A percentile compares a stretch with the other conserved stretches of the same genome.
Conservation (phyloP, 352 stramenopile genomes). For the Blastocystis sp. region DNA sequence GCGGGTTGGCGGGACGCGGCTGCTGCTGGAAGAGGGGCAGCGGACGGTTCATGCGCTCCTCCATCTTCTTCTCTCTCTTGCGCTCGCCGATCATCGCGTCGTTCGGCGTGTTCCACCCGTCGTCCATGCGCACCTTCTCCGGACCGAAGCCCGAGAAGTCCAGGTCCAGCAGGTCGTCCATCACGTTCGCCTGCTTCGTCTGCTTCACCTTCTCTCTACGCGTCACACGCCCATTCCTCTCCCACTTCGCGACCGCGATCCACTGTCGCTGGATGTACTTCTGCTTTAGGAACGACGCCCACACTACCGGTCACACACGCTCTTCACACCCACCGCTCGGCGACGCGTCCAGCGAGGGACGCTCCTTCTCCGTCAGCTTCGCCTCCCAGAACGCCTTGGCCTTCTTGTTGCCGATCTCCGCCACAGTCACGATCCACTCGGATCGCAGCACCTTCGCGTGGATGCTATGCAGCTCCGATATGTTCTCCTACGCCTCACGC, state of each 20-base stretch:
- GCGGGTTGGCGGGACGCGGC: background rate
- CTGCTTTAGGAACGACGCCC: conserved; percentile 46
- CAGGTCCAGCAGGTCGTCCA: conserved; percentile 65
- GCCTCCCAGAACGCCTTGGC: conserved; percentile 61
- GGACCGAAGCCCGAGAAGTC: conserved; percentile 60
- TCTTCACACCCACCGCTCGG: background rate
- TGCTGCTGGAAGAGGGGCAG: background rate
- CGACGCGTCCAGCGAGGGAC: background rate
- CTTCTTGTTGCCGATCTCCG: conserved; percentile 64
- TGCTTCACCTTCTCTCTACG: conserved; percentile 26
- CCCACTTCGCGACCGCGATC: conserved; percentile 39
- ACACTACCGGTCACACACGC: background rate
- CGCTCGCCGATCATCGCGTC: background rate
- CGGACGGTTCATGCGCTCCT: background rate
- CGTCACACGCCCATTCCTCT: background rate
- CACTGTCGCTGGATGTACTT: conserved; percentile 58
- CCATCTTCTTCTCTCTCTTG: background rate
- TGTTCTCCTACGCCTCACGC: conserved; percentile 38
- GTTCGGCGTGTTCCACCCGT: conserved; percentile 20
- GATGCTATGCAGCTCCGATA: conserved; percentile 13
- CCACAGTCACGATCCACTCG: conserved; percentile 51
- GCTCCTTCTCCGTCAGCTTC: conserved; percentile 5
- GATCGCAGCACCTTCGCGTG: conserved; percentile 28
- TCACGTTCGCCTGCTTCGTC: conserved; percentile 19
- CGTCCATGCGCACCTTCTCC: conserved; percentile 34